Evolutionary conservation across 2,329 filamentous ascomycete species (phyloP).

Genomic region (Pyricularia pennisetigena): DNA sequence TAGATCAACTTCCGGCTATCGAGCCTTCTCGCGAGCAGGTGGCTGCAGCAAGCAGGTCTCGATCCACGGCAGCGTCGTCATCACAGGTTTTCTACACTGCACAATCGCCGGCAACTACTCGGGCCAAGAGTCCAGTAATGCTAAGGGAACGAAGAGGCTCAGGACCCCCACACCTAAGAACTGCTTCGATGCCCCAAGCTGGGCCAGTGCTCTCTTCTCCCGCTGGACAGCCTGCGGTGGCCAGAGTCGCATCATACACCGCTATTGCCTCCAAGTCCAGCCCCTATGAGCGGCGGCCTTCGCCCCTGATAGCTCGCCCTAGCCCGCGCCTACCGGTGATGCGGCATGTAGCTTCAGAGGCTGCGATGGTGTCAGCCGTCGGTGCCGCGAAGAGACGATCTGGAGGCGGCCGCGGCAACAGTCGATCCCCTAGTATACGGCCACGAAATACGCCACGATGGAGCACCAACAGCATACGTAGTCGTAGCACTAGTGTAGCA

Average conservation of each 20-base stretch:
- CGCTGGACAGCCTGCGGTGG: constrained; percentile 19
- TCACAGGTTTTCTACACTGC: constrained; percentile 27
- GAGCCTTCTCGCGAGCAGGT: constrained; percentile 23
- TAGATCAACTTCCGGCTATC: constrained; percentile 46
- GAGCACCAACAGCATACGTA: constrained; percentile 30
- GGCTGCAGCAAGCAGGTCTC: constrained; percentile 24
- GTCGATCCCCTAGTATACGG: constrained; percentile 45
- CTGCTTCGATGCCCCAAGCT: constrained; percentile 35
- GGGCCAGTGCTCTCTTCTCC: constrained; percentile 26
- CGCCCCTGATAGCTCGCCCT: constrained; percentile 22
- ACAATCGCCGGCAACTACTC: constrained; percentile 21
- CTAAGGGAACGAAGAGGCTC: constrained; percentile 29
- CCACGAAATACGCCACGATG: constrained; percentile 45
- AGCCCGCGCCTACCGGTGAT: constrained; percentile 17
- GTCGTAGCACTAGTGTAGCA: constrained; percentile 21
- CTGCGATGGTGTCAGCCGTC: constrained; percentile 26
- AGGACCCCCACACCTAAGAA: constrained; percentile 39
- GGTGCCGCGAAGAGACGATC: constrained; percentile 26
- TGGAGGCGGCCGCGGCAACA: constrained; percentile 19
- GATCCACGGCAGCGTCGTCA: constrained; percentile 29
- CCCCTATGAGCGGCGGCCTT: constrained; percentile 25
- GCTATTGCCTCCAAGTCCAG: constrained; percentile 10
- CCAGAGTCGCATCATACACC: constrained; percentile 8
- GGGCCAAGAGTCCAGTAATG: constrained; percentile 22
- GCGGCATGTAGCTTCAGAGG: constrained; percentile 10